phyloP scores from a whole-genome alignment of 169 alveolate genomes.

The Babesia sp. region DNA sequence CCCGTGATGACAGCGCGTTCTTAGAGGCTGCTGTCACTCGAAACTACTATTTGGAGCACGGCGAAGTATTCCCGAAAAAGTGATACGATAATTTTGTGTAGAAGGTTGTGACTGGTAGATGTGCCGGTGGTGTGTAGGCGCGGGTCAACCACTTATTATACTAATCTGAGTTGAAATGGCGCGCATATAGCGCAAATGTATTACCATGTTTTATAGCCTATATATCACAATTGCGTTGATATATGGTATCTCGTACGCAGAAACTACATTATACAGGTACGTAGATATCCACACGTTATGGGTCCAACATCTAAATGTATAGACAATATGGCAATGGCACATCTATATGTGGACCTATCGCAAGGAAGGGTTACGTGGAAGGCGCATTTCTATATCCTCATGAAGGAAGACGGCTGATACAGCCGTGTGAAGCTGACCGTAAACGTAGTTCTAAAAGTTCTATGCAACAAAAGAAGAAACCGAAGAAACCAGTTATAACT shows the following conservation, averaged over 20 bases:
- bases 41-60: constrained; percentile 57
- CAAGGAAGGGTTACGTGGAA: not conserved
- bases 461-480: not conserved
- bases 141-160: not conserved
- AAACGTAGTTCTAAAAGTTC: not conserved
- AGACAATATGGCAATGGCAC: not conserved
- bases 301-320: not conserved
- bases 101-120: not conserved
- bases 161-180: not conserved
- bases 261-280: too few relatives aligned
- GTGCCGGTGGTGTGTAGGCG: constrained; percentile 1
- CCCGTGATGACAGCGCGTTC: constrained; percentile 54
- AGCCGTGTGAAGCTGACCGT: not conserved
- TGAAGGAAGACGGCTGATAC: not conserved
- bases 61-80: constrained; percentile 23
- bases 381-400: too few relatives aligned
- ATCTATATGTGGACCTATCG: not conserved
- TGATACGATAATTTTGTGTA: not conserved
- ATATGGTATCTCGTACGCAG: constrained; percentile 20
- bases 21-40: constrained; percentile 54
- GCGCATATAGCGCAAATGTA: not conserved
- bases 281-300: too few relatives aligned
- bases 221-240: constrained; percentile 21
- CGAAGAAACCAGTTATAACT: constrained; percentile 19
- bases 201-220: constrained; percentile 32